Percentiles rank a stretch among this genome's conserved stretches.
Conservation (phyloP, 768 basidiomycete genomes). For the Lactarius tabidus region DNA sequence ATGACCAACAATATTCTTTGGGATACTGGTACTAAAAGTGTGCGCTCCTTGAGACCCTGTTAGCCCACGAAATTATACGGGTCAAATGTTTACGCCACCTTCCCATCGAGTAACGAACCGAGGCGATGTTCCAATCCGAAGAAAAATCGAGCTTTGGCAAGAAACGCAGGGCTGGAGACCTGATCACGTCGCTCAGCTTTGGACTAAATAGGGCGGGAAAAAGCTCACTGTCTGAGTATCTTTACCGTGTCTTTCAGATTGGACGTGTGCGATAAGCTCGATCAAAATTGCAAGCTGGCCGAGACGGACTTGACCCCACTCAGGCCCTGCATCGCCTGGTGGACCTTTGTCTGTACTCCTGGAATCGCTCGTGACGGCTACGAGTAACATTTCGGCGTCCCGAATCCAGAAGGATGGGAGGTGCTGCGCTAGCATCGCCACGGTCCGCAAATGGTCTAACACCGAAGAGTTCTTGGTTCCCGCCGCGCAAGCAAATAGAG, state of each 20-base stretch:
- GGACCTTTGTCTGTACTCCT: constrained; percentile 26
- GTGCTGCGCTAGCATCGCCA: constrained; percentile 49
- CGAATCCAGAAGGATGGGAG: constrained; percentile 62
- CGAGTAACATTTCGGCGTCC: constrained; percentile 70
- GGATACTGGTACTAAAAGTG: constrained; percentile 45
- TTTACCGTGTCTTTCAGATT: constrained; percentile 37
- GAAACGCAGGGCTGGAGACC: constrained; percentile 14
- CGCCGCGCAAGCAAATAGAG: constrained; percentile 64
- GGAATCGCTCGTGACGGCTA: constrained; percentile 59
- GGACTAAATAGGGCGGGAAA: not conserved
- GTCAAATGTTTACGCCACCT: not conserved
- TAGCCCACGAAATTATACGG: not conserved
- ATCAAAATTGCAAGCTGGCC: constrained; percentile 61
- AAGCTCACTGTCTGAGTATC: constrained; percentile 39
- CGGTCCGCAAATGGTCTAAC: constrained; percentile 52
- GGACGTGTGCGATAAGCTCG: constrained; percentile 56
- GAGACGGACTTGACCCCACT: constrained; percentile 49
- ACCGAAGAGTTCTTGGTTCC: constrained; percentile 55
- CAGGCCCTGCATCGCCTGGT: constrained; percentile 21
- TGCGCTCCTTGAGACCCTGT: constrained; percentile 48
- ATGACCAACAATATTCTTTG: constrained; percentile 57
- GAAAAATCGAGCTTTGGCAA: constrained; percentile 22
- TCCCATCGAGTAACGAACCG: constrained; percentile 17
- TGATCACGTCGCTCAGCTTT: constrained; percentile 9
- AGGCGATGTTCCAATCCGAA: constrained; percentile 23